Conservation (phyloP, 208 protist genomes). For the Leishmania martiniquensis region DNA sequence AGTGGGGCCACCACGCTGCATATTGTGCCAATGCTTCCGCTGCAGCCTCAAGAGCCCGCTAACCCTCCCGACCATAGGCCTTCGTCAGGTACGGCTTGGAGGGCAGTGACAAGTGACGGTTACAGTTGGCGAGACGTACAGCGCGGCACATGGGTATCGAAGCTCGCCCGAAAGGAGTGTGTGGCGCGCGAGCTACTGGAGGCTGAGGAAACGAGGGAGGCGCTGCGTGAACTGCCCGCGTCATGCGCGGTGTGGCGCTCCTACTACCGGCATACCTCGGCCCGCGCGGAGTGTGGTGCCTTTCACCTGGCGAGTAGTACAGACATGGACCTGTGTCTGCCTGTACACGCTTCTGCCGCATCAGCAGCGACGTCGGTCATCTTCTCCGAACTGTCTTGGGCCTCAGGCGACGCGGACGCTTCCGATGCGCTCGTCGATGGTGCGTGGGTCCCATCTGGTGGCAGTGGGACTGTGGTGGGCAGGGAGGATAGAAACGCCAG, state of each 20-base stretch:
- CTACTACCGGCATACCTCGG: neutral
- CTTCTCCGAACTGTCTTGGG: neutral
- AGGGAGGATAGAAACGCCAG: neutral
- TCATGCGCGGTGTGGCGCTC: conserved; percentile 20
- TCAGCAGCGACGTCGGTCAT: neutral
- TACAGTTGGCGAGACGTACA: conserved; percentile 23
- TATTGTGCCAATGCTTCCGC: neutral
- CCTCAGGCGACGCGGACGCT: neutral
- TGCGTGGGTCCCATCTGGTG: neutral
- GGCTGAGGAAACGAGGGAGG: conserved; percentile 41
- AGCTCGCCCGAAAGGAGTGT: conserved; percentile 52
- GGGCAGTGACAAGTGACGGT: too few species aligned
- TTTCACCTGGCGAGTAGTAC: neutral
- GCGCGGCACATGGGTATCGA: conserved; percentile 28
- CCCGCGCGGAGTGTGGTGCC: conserved; percentile 5
- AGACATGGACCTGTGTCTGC: neutral
- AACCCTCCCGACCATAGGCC: neutral
- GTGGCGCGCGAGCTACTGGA: conserved; percentile 52
- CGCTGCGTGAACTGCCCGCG: conserved; percentile 37
- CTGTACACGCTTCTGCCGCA: neutral
- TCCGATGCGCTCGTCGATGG: neutral
- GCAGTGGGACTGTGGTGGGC: neutral
- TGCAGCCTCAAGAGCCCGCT: neutral
- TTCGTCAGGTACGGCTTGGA: neutral
- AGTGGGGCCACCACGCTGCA: neutral